A percentile compares a stretch with the other conserved stretches of the same genome.
Evolutionary conservation across 345 rosid species (phyloP).

Genomic region (Luvunga scandens): DNA sequence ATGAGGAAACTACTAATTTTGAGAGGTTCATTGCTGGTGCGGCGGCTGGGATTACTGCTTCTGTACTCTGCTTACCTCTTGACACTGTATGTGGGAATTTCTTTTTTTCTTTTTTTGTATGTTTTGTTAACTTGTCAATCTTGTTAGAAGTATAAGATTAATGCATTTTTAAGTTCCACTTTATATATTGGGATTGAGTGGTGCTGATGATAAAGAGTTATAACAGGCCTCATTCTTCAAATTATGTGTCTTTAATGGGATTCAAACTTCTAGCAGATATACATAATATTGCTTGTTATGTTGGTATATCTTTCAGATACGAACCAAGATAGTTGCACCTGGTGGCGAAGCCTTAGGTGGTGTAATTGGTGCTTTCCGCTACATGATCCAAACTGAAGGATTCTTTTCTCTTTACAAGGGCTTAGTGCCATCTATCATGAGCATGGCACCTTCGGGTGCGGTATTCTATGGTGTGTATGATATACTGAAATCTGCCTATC

Average conservation of each 20-base stretch:
- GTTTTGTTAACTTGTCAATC: background rate
- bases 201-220: too few species aligned
- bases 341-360: slow-evolving; percentile 80
- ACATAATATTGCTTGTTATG: background rate
- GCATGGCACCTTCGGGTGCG: slow-evolving; percentile 80
- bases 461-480: slow-evolving; percentile 75
- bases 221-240: background rate
- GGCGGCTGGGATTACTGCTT: slow-evolving; percentile 75
- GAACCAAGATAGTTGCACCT: slow-evolving; percentile 71
- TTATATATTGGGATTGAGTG: background rate
- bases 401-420: slow-evolving; percentile 74
- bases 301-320: slow-evolving; percentile 41
- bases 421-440: slow-evolving; percentile 61
- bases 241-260: background rate
- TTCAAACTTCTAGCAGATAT: background rate
- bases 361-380: slow-evolving; percentile 56
- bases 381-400: slow-evolving; percentile 67
- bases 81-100: slow-evolving; percentile 52
- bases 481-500: slow-evolving; percentile 59
- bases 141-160: background rate
- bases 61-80: slow-evolving; percentile 65
- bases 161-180: slow-evolving; percentile 1
- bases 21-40: slow-evolving; percentile 78
- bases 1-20: slow-evolving; percentile 60
- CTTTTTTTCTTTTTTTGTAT: background rate